Base-by-base conservation (phyloP, 1,284 basidiomycete genomes). In the Leccinum proliferum region DNA sequence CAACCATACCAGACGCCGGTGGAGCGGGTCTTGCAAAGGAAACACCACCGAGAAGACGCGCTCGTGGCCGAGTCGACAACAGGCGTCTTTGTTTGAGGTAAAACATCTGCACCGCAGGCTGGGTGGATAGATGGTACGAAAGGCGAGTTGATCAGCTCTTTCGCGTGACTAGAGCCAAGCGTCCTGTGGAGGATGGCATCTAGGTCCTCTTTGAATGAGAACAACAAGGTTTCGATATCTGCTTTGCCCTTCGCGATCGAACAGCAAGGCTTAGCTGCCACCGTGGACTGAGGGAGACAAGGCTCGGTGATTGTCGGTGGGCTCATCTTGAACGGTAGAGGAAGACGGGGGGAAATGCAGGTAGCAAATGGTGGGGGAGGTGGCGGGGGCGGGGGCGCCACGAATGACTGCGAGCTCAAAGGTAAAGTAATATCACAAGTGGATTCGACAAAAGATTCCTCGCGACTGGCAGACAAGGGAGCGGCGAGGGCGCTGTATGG, bases 171-270 rank as follows among this genome's bases (percentile, higher is more conserved):
- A 39, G 76, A 66, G 55, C 78, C 80, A 61, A 88, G 82, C 2
- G 80, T 78, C 60, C 72, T 76, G 35, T 71, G 72, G 60, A 89
- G 72, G 62, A 84, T 77, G 14, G 71, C 69, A 60, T 86, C 80
- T 34, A 91, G 75, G 64, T 90, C 83, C 15, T 72, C 69, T 67
- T 88, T 82, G 73, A 93, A 90, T n/a, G 76, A 77, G 48, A 76
- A 70, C 60, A 92, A 73, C 29, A 91, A 74, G 0, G 64, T 63
- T 65, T 83, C 77, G 34, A 90, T 75, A 63, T 88, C 85, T 48
- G 74, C 74, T 73, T 83, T 88, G 58, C 78, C 79, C 62, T 83
- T 76, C 4, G 78, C 68, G 10, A 83, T 70, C 6, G 83, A 77
- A 72, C 85, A 89, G 71, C 84, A 87, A 55, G 55, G 67, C 3